Base-by-base conservation (phyloP, 192 early-diverging fungal species). In the Entomortierella chlamydospora region DNA sequence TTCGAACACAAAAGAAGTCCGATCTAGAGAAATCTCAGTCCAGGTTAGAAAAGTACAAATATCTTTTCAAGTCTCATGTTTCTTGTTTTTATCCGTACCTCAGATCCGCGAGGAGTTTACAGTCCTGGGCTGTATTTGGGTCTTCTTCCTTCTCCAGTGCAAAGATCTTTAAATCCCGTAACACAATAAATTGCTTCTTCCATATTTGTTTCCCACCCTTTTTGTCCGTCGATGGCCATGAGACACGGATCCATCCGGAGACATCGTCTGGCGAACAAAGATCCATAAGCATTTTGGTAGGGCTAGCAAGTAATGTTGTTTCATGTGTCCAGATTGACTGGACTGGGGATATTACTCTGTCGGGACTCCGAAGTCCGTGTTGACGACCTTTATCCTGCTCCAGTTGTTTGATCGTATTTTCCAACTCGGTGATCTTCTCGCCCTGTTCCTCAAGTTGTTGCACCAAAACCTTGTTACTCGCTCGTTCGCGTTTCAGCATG, bases 371-470 rank as follows among this genome's bases (percentile, higher is more conserved):
- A 15, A 70, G 13, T 4, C 22, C 76, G 11, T 37, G 23, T 7
- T 79, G 76, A 11, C 76, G 67, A 18, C 76, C 57, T 30, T 70
- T 64, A 1, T 79, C 76, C 22, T 79, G 76, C 52, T 79, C 76
- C 37, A 79, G 33, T 15, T 42, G 61, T 22, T 66, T 70, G 42
- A 79, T 79, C 41, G 65, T 70, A 26, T 39, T 70, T 51, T 79
- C 76, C 5, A 79, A 47, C 22, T 79, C 76, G 0, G 76, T 70
- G 13, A 79, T 79, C 63, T 79, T 79, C 57, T 79, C 76, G n/a
- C 76, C 68, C 29, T 79, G 76, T 51, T 79, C 76, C 26, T 79
- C 76, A 23, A 79, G 25, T 28, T 79, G 76, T 30, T 79, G 76
- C 17, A 70, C 41, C 17, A 79, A 57, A 23, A 79, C 68, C 43